Conservation (phyloP, 2,329 filamentous ascomycete species). For the Paraphaeosphaeria sporulosa region DNA sequence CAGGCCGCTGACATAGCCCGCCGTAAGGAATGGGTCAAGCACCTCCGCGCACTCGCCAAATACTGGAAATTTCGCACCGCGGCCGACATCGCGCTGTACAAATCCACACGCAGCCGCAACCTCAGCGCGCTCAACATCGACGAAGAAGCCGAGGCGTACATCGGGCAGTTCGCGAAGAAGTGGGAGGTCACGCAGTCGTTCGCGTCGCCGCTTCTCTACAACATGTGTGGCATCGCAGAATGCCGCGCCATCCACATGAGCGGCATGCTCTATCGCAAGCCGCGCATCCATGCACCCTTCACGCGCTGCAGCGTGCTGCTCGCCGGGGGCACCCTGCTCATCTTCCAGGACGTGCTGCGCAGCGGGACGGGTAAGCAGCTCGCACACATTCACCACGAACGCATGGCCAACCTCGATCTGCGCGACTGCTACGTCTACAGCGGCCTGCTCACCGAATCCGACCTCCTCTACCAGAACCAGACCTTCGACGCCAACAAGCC, state of each 20-base stretch:
- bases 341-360: constrained; percentile 68
- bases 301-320: constrained; percentile 67
- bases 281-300: constrained; percentile 68
- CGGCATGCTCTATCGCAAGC: constrained; percentile 69
- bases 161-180: constrained; percentile 72
- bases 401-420: constrained; percentile 65
- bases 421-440: constrained; percentile 72
- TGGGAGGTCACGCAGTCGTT: constrained; percentile 72
- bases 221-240: constrained; percentile 70
- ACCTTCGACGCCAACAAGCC: constrained; percentile 70
- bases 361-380: constrained; percentile 63
- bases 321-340: constrained; percentile 65
- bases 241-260: constrained; percentile 69
- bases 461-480: constrained; percentile 69
- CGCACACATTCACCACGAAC: constrained; percentile 68
- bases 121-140: constrained; percentile 68
- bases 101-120: constrained; percentile 65
- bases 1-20: constrained; percentile 65
- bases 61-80: constrained; percentile 69
- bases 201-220: constrained; percentile 70
- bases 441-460: constrained; percentile 67
- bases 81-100: constrained; percentile 65
- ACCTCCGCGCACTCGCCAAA: constrained; percentile 62
- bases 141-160: constrained; percentile 68
- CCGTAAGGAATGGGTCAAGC: constrained; percentile 68